Percentiles rank a stretch among this genome's conserved stretches.
Conservation (phyloP, 1,139 yeast genomes). For the Nakaseomyces sp. region DNA sequence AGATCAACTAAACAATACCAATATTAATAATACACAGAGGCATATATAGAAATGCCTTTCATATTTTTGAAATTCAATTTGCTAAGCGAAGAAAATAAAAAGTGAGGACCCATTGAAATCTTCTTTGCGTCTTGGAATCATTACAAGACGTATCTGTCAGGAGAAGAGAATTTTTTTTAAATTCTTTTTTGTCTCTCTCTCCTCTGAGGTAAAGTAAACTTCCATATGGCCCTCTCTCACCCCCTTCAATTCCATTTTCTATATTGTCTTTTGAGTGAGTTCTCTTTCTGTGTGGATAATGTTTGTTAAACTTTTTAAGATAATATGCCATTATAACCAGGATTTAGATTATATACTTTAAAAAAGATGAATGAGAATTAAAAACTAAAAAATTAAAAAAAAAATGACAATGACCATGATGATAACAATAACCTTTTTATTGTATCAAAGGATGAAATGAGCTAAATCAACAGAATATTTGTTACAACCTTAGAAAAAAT, state of each 20-base stretch:
- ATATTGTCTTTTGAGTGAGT: too few relatives aligned
- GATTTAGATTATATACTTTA: background rate
- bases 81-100: too few relatives aligned
- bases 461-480: background rate
- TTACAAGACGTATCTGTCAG: background rate
- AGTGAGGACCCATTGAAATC: too few relatives aligned
- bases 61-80: background rate
- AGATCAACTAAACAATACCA: background rate
- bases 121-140: background rate
- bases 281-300: too few relatives aligned
- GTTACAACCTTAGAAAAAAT: background rate
- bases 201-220: background rate
- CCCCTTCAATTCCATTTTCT: too few relatives aligned
- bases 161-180: too few relatives aligned
- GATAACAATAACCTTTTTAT: conserved; percentile 1
- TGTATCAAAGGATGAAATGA: background rate
- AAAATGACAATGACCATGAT: background rate
- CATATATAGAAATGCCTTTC: background rate
- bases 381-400: background rate
- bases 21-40: background rate
- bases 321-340: background rate
- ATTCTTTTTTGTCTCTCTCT: background rate
- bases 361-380: background rate
- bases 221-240: too few relatives aligned
- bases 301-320: too few relatives aligned